Base-by-base conservation (phyloP, 371 early-diverging fungal species). In the Rhizopus arrhizus region DNA sequence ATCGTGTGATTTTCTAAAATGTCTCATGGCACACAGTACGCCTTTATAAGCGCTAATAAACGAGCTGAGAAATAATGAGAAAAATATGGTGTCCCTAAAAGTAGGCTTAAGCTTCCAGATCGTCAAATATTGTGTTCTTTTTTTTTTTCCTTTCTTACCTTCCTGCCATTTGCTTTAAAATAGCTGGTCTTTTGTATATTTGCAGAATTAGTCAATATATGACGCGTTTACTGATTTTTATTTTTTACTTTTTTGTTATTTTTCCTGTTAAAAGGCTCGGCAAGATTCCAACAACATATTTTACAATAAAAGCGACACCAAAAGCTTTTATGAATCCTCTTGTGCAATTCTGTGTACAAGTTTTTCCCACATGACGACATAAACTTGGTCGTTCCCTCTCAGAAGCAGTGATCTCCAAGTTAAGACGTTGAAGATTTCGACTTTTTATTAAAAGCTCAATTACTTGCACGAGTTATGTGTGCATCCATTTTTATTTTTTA, bases 31-130 rank as follows among this genome's bases (percentile, higher is more conserved):
- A 74, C 93, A 95, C 38, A 93, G 75, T 11, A 86, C 77, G 5
- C 80, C 89, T 72, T 92, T 92, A 81, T 95, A 95, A 7, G 85
- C 70, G 34, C 89, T 87, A 33, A 91, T 82, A 60, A 91, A 89
- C 1, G 85, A 81, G 31, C 93, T 88, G 56, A 95, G 69, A 69
- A 94, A 95, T 53, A 91, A 73, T 12, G 94, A 91, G 79, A 95
- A 94, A 42, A 82, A 75, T 0, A 81, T 65, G 2, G 93, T 95
- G 69, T 95, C 95, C 55, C 81, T 81, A 53, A 11, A 36, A 10
- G 3, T 38, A 46, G 43, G 22, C 22, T 22, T 33, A 38, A 53
- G 47, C 16, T 42, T 35, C 3, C 13, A 49, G 13, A 31, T 11
- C 28, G 8, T 32, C 22, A 15, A 51, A 13, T 28, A 38, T 48